Evolutionary conservation across 2,329 filamentous ascomycete genomes (phyloP).

Genomic region (Alternaria ventricosa): DNA sequence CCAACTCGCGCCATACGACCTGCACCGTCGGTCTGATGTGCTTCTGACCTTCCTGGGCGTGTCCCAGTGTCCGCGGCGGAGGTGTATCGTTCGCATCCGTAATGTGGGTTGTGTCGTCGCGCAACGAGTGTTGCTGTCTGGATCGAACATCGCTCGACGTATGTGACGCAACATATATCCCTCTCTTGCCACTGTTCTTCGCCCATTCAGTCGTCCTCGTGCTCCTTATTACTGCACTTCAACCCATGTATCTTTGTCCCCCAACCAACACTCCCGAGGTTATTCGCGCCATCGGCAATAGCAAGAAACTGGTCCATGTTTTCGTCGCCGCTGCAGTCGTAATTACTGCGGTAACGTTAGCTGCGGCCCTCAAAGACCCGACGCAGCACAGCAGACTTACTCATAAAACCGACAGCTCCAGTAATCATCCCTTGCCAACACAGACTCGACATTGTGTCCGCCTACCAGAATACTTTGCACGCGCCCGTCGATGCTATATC

Average conservation of each 20-base stretch:
- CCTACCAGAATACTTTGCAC: conserved; percentile 42
- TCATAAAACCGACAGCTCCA: conserved; percentile 47
- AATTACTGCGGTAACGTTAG: conserved; percentile 30
- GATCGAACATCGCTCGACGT: neutral
- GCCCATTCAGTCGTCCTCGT: conserved; percentile 10
- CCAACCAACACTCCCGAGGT: conserved; percentile 39
- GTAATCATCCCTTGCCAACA: conserved; percentile 33
- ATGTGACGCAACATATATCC: neutral
- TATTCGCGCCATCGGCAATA: conserved; percentile 42
- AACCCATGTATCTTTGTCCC: conserved; percentile 36
- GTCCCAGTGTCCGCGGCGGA: neutral
- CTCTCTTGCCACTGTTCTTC: neutral
- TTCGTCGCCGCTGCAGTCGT: conserved; percentile 35
- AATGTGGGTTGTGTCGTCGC: neutral
- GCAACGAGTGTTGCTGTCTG: neutral
- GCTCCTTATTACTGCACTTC: conserved; percentile 30
- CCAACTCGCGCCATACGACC: neutral
- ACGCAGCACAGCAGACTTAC: conserved; percentile 24
- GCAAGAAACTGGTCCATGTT: conserved; percentile 26
- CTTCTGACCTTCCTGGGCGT: neutral
- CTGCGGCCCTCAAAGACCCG: neutral
- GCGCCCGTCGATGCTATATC: conserved; percentile 42
- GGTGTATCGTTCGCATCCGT: neutral
- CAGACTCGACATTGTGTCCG: conserved; percentile 34
- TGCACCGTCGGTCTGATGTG: neutral